A percentile compares a stretch with the other conserved stretches of the same genome.
Conservation (phyloP, 192 early-diverging fungal species). For the Borealophlyctis nickersoniae region DNA sequence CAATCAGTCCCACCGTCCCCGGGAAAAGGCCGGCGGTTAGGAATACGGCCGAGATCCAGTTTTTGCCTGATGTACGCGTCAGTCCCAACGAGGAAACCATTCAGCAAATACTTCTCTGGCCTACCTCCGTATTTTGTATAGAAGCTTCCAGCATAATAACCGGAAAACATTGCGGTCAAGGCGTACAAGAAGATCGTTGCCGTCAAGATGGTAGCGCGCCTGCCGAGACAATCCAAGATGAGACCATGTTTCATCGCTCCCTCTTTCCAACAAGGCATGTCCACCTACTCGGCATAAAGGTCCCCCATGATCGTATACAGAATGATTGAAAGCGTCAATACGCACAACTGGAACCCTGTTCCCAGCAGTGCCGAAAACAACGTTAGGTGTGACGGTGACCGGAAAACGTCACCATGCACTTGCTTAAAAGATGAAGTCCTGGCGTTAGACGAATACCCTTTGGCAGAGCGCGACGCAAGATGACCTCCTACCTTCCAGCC, state of each 20-base stretch:
- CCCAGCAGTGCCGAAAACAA: constrained; percentile 79
- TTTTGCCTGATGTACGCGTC: too few species aligned
- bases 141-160: constrained; percentile 65
- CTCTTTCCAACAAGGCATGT: too few species aligned
- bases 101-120: not conserved
- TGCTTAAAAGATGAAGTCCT: too few species aligned
- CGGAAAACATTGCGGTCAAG: constrained; percentile 63
- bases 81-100: not conserved
- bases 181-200: constrained; percentile 79
- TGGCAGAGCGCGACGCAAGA: too few species aligned
- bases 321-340: constrained; percentile 34
- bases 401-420: constrained; percentile 97
- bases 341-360: constrained; percentile 64
- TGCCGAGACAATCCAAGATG: not conserved
- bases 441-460: too few species aligned
- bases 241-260: too few species aligned
- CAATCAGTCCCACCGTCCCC: constrained; percentile 47
- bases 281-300: constrained; percentile 39
- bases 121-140: constrained; percentile 65
- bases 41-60: constrained; percentile 66
- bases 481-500: too few species aligned
- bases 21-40: constrained; percentile 71
- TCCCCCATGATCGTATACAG: constrained; percentile 36
- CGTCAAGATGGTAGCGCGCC: constrained; percentile 70
- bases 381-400: constrained; percentile 72